Conservation (phyloP, 2,329 filamentous ascomycete genomes). For the Diaporthe ampelina region DNA sequence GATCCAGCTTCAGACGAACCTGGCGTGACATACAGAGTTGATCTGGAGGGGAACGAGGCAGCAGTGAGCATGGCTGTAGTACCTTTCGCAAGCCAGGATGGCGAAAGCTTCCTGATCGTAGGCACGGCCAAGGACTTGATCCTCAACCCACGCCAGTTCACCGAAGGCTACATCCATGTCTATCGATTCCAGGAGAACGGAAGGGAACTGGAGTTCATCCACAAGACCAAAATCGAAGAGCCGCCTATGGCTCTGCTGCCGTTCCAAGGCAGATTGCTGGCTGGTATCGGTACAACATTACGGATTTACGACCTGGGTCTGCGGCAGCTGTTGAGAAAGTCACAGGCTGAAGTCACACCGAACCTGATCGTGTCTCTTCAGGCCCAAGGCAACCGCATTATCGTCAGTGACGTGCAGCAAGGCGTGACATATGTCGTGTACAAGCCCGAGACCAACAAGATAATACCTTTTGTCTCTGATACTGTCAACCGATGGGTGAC, state of each 20-base stretch:
- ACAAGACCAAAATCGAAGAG: conserved; percentile 93
- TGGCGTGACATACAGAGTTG: conserved; percentile 79
- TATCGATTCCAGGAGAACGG: conserved; percentile 92
- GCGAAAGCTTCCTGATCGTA: conserved; percentile 92
- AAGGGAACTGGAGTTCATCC: conserved; percentile 91
- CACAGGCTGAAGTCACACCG: conserved; percentile 83
- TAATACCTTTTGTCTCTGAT: conserved; percentile 96
- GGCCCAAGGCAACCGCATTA: conserved; percentile 90
- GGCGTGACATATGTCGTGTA: conserved; percentile 94
- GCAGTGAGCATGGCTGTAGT: conserved; percentile 89
- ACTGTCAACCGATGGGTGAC: conserved; percentile 92
- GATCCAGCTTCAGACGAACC: conserved; percentile 83
- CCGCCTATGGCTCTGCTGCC: conserved; percentile 90
- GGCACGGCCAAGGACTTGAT: conserved; percentile 94
- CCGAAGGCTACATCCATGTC: conserved; percentile 88
- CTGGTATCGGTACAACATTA: conserved; percentile 86
- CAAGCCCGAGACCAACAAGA: conserved; percentile 89
- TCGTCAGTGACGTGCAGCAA: conserved; percentile 93
- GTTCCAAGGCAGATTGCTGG: conserved; percentile 91
- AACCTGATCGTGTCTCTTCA: conserved; percentile 91
- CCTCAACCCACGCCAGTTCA: conserved; percentile 81
- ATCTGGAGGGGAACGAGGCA: conserved; percentile 91
- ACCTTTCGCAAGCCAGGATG: conserved; percentile 88
- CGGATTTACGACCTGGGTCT: conserved; percentile 94
- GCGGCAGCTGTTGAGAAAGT: conserved; percentile 91